Evolutionary conservation across 202 grass and related monocot genomes (phyloP), one percentile per base, ranked within the genome.

Genomic region (Setaria viridis): DNA sequence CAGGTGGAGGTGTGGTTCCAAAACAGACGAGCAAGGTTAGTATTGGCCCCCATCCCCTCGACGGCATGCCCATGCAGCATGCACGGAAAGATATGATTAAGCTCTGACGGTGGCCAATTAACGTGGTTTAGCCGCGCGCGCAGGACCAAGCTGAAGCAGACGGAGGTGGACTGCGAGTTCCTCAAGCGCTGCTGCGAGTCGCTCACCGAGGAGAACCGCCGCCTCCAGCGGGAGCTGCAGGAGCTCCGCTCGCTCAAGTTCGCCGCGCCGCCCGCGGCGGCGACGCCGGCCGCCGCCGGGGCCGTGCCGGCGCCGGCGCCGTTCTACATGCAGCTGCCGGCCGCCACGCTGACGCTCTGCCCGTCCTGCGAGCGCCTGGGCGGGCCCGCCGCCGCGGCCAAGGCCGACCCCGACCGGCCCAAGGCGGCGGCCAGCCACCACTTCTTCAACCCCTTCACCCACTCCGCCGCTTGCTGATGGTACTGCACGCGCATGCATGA

Each of bases 1-100:
- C 95, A 97, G 81, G 95, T 97, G n/a, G 95, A 97, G 73, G 95
- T 97, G 78, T 97, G 95, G 95, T 97, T 97, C 85, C 95, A 97
- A 60, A 97, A 97, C 91, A 91, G 95, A 69, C 79, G 95, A 87
- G 95, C 95, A 49, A 94, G 94, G 91, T 94, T 86, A 83, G 87
- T 57, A 70, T 87, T 81, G 11, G 12, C 1, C 1, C 11, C 14
- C 59, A 67, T 45, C 20, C 43, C 8, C 29, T 10, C 42, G 9
- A 30, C 17, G 9, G 12, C 39, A 41, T 41, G 39, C 39, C 39
- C 39, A 41, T 6, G 4, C 7, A 74, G 34, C 78, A 73, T 45
- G 58, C 25, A 51, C 29, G 48, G 48, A 50, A 50, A 7, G 11
- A 50, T 3, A 50, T 3, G 48, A 50, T 54, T 58, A 58, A 58